These are phyloP conservation scores for Cicer yamashitae DNA, from an alignment of 306 rosid species.

Conservation along the genomic window DNA sequence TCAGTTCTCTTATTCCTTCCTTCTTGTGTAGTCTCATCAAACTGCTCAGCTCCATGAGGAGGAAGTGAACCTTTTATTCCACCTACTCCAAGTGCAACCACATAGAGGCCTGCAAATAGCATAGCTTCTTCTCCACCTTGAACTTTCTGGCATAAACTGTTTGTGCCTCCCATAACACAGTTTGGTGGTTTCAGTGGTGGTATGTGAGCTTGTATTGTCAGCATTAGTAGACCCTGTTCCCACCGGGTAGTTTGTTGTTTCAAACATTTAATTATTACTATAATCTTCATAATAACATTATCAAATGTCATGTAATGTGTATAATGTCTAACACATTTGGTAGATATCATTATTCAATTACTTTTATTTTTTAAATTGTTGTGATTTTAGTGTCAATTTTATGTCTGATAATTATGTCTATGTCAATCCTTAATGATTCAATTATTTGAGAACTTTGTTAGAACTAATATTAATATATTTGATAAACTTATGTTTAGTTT, in stretches of 20 bases:
- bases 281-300: constrained; percentile 22
- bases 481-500: constrained; percentile 12
- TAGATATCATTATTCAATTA: too few relatives aligned
- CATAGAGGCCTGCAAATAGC: constrained; percentile 76
- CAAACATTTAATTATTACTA: constrained; percentile 11
- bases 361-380: too few relatives aligned
- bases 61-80: constrained; percentile 91
- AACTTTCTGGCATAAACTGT: constrained; percentile 59
- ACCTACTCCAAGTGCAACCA: constrained; percentile 87
- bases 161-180: constrained; percentile 49
- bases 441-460: neutral
- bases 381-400: too few relatives aligned
- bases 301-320: neutral
- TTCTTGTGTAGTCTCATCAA: constrained; percentile 62
- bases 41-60: constrained; percentile 85
- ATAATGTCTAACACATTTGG: too few relatives aligned
- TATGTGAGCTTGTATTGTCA: constrained; percentile 73
- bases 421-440: neutral
- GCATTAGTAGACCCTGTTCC: constrained; percentile 69
- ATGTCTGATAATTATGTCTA: too few relatives aligned
- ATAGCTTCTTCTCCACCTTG: constrained; percentile 54
- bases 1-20: constrained; percentile 73
- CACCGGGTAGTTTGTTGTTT: constrained; percentile 32
- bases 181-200: constrained; percentile 69
- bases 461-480: constrained; percentile 12